phyloP scores from a whole-genome alignment of 495 filamentous ascomycete genomes.

The Xylaria castorea region DNA sequence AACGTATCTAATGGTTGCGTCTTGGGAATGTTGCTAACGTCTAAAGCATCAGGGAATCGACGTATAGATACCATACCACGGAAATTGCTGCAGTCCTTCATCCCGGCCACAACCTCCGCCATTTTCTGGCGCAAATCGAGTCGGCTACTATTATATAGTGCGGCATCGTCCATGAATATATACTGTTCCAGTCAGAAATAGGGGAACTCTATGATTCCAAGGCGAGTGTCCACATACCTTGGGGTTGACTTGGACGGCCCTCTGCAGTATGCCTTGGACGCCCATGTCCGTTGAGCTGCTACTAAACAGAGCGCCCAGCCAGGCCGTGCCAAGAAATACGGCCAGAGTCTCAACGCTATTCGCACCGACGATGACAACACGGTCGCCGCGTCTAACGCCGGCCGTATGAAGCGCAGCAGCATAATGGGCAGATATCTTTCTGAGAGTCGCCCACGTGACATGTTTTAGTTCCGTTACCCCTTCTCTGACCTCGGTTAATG shows the following conservation, averaged over 20 bases:
- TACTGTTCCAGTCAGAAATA: conserved; percentile 44
- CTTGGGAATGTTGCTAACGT: conserved; percentile 62
- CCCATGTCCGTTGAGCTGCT: conserved; percentile 82
- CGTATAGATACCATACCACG: conserved; percentile 69
- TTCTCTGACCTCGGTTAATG: conserved; percentile 75
- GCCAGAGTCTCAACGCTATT: conserved; percentile 76
- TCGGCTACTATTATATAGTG: conserved; percentile 79
- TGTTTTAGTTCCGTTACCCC: conserved; percentile 62
- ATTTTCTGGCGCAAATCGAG: conserved; percentile 78
- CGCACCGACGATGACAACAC: conserved; percentile 71
- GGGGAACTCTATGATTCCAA: neutral
- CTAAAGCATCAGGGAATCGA: conserved; percentile 65
- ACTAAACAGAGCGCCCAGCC: conserved; percentile 74
- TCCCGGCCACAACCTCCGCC: conserved; percentile 64
- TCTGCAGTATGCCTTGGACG: conserved; percentile 74
- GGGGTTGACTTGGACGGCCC: conserved; percentile 73
- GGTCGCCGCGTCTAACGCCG: conserved; percentile 72
- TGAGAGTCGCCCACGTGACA: conserved; percentile 69
- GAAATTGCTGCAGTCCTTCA: conserved; percentile 65
- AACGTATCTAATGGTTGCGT: conserved; percentile 61
- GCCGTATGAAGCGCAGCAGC: conserved; percentile 66
- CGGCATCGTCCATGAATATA: conserved; percentile 79
- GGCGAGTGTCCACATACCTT: conserved; percentile 41
- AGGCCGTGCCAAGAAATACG: conserved; percentile 67
- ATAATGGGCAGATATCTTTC: conserved; percentile 60